Percentiles rank a stretch among this genome's conserved stretches.
These are phyloP conservation scores for Fusarium stilboides DNA, from an alignment of 2,329 filamentous ascomycete genomes.

Conservation along the genomic window DNA sequence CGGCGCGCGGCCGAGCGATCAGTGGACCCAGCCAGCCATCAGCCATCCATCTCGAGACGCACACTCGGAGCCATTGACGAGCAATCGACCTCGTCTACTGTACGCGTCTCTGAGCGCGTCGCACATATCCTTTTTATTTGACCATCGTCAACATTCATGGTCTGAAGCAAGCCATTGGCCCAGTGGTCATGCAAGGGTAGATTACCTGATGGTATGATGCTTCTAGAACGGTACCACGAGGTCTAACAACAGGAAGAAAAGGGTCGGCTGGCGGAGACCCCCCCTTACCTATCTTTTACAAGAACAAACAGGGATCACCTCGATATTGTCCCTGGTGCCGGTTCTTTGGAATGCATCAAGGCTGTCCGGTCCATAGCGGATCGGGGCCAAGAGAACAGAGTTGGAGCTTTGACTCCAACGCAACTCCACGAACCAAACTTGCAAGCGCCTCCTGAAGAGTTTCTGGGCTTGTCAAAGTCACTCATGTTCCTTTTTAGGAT, in stretches of 20 bases:
- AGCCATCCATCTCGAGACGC: conserved; percentile 13
- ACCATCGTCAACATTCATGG: conserved; percentile 23
- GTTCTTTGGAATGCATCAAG: conserved; percentile 40
- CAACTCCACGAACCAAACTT: conserved; percentile 7
- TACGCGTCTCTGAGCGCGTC: conserved; percentile 38
- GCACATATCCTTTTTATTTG: conserved; percentile 33
- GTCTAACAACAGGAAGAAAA: conserved; percentile 35
- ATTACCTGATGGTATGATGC: conserved; percentile 45
- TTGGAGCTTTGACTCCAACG: conserved; percentile 31
- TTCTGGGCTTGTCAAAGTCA: conserved; percentile 42
- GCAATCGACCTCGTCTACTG: conserved; percentile 15
- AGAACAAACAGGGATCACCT: conserved; percentile 34
- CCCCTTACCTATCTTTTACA: conserved; percentile 23
- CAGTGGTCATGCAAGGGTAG: conserved; percentile 36
- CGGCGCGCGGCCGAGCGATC: conserved; percentile 43
- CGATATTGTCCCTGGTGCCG: conserved; percentile 21
- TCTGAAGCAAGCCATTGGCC: conserved; percentile 41
- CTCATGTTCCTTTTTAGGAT: conserved; percentile 48
- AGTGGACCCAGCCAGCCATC: conserved; percentile 37
- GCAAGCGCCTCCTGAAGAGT: conserved; percentile 43
- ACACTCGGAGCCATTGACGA: conserved; percentile 32
- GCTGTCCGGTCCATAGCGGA: conserved; percentile 29
- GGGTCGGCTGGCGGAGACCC: conserved; percentile 15
- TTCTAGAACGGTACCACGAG: conserved; percentile 42
- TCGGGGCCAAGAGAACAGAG: conserved; percentile 27